These are phyloP conservation scores for Botrytis fragariae DNA, from an alignment of 2,329 filamentous ascomycete genomes.

Conservation along the genomic window DNA sequence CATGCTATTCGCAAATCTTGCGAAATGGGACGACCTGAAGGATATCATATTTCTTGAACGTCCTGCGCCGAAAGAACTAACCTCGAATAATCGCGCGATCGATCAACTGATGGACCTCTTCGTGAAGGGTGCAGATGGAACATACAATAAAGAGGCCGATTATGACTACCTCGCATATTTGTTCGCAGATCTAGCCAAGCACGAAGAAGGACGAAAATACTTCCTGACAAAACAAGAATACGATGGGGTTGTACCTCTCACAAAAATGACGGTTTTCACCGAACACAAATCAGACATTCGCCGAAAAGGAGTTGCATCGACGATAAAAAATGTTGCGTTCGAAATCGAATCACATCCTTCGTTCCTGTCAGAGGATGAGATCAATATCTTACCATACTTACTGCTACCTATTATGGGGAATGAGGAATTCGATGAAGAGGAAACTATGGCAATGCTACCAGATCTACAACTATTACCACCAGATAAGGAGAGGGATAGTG, in stretches of 20 bases:
- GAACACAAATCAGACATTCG: constrained; percentile 82
- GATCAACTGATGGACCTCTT: constrained; percentile 96
- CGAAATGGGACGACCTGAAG: constrained; percentile 74
- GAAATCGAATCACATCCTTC: constrained; percentile 69
- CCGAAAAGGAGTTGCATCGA: constrained; percentile 89
- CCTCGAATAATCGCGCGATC: constrained; percentile 69
- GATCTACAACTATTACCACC: constrained; percentile 87
- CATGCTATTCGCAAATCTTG: constrained; percentile 91
- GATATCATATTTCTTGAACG: constrained; percentile 68
- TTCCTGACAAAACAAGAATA: constrained; percentile 72
- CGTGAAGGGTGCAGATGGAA: constrained; percentile 81
- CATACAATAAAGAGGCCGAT: constrained; percentile 80
- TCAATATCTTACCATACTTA: constrained; percentile 84
- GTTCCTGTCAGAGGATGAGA: constrained; percentile 68
- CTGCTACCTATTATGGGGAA: constrained; percentile 82
- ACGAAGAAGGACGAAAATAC: constrained; percentile 70
- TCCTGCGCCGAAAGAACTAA: constrained; percentile 64
- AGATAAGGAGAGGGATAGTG: constrained; percentile 81
- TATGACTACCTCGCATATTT: constrained; percentile 94
- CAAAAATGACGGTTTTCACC: constrained; percentile 92
- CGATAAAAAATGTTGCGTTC: constrained; percentile 92
- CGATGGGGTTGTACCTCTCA: constrained; percentile 81
- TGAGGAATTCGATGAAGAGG: constrained; percentile 86
- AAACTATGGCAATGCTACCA: constrained; percentile 80
- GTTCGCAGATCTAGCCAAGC: constrained; percentile 88